These are phyloP conservation scores for Colletotrichum shisoi DNA, from an alignment of 2,329 filamentous ascomycete genomes.

Conservation along the genomic window DNA sequence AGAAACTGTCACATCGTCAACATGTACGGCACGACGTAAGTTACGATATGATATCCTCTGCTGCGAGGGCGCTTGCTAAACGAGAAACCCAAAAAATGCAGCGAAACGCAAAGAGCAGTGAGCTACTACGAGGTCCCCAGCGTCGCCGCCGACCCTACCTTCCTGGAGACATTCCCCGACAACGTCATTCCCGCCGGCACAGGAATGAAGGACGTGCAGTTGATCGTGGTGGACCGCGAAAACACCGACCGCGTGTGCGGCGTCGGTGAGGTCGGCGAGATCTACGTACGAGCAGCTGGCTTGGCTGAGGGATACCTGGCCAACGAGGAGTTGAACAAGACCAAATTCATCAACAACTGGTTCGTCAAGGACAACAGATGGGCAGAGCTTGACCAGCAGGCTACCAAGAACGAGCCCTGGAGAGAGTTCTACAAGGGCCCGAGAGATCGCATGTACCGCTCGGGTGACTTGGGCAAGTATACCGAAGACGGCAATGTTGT, in stretches of 20 bases:
- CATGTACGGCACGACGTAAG: slow-evolving; percentile 81
- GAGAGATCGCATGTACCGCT: slow-evolving; percentile 84
- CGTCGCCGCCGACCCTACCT: slow-evolving; percentile 65
- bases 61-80: not conserved
- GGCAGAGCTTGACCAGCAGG: slow-evolving; percentile 68
- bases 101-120: slow-evolving; percentile 79
- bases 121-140: slow-evolving; percentile 83
- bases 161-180: slow-evolving; percentile 59
- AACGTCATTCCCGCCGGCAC: slow-evolving; percentile 74
- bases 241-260: slow-evolving; percentile 71
- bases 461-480: slow-evolving; percentile 84
- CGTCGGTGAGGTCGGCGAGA: slow-evolving; percentile 83
- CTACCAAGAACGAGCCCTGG: slow-evolving; percentile 71
- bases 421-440: slow-evolving; percentile 79
- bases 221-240: slow-evolving; percentile 73
- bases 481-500: slow-evolving; percentile 71
- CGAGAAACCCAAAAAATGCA: not conserved
- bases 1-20: slow-evolving; percentile 72
- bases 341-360: slow-evolving; percentile 87
- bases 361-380: slow-evolving; percentile 79
- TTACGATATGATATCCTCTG: slow-evolving; percentile 54
- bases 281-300: slow-evolving; percentile 82
- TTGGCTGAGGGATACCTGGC: slow-evolving; percentile 69
- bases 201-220: slow-evolving; percentile 89
- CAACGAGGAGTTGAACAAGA: slow-evolving; percentile 56